A percentile compares a stretch with the other conserved stretches of the same genome.
Evolutionary conservation across 2,329 filamentous ascomycete genomes (phyloP).

Genomic region (Pseudogymnoascus pannorum): DNA sequence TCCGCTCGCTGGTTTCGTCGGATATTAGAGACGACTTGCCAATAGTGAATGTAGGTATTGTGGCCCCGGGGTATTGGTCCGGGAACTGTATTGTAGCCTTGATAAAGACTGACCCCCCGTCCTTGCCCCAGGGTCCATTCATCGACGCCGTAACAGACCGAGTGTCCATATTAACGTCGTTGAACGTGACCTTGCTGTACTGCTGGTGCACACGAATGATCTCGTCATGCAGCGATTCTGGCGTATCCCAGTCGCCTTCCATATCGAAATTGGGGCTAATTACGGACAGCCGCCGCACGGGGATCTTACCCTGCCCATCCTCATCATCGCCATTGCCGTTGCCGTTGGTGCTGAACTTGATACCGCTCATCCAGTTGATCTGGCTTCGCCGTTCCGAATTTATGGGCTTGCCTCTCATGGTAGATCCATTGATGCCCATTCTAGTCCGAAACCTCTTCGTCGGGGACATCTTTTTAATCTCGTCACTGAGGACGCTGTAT

Average conservation of each 20-base stretch:
- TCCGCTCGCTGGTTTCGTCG: conserved; percentile 43
- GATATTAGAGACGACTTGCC: conserved; percentile 58
- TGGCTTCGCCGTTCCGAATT: conserved; percentile 41
- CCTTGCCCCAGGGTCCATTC: conserved; percentile 56
- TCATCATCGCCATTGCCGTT: conserved; percentile 19
- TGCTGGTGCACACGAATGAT: conserved; percentile 54
- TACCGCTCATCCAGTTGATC: conserved; percentile 63
- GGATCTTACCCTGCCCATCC: conserved; percentile 16
- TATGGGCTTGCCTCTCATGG: conserved; percentile 28
- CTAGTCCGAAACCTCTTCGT: conserved; percentile 25
- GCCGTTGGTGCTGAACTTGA: conserved; percentile 46
- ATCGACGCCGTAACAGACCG: conserved; percentile 52
- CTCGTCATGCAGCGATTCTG: conserved; percentile 56
- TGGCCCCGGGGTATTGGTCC: conserved; percentile 49
- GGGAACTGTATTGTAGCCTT: conserved; percentile 56
- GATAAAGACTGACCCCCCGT: conserved; percentile 51
- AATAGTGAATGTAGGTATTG: conserved; percentile 51
- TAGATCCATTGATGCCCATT: conserved; percentile 16
- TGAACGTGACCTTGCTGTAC: conserved; percentile 57
- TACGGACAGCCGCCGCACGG: conserved; percentile 25
- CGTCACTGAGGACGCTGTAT: conserved; percentile 23
- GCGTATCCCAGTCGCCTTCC: conserved; percentile 46
- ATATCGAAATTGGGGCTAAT: conserved; percentile 27
- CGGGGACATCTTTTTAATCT: conserved; percentile 37
- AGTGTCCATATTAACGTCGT: conserved; percentile 56